These are phyloP conservation scores for Scutellaria minor DNA, from an alignment of 257 asterid genomes.

Conservation along the genomic window DNA sequence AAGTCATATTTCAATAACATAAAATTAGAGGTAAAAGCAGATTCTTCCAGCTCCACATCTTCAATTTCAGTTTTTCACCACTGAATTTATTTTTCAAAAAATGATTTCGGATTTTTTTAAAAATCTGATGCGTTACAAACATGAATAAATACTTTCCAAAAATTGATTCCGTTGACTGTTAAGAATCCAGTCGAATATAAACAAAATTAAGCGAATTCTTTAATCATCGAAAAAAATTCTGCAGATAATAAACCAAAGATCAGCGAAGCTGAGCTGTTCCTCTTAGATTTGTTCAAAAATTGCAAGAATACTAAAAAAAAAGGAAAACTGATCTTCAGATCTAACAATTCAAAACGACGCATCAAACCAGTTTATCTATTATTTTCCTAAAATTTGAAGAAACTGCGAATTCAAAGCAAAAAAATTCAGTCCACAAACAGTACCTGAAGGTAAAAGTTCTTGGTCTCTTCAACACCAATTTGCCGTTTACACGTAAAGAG, in stretches of 20 bases:
- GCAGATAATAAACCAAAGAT: constrained; percentile 5
- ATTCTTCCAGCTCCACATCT: background rate
- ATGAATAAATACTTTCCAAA: no score
- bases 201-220: background rate
- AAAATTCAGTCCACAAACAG: constrained; percentile 33
- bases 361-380: constrained; percentile 10
- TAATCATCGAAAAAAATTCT: background rate
- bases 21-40: background rate
- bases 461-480: constrained; percentile 10
- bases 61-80: no score
- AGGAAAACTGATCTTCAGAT: constrained; percentile 18
- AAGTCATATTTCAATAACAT: background rate
- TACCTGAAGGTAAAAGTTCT: constrained; percentile 40
- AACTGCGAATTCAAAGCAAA: background rate
- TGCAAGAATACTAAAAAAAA: background rate
- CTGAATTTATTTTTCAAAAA: no score
- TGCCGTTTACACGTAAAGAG: constrained; percentile 37
- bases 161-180: no score
- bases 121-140: no score
- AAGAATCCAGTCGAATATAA: background rate
- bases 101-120: no score
- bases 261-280: constrained; percentile 4
- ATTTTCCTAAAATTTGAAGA: background rate
- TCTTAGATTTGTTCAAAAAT: background rate
- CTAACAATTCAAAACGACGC: constrained; percentile 21